These are phyloP conservation scores for Chlorella vulgaris DNA, from an alignment of 139 green algal genomes.

Conservation along the genomic window DNA sequence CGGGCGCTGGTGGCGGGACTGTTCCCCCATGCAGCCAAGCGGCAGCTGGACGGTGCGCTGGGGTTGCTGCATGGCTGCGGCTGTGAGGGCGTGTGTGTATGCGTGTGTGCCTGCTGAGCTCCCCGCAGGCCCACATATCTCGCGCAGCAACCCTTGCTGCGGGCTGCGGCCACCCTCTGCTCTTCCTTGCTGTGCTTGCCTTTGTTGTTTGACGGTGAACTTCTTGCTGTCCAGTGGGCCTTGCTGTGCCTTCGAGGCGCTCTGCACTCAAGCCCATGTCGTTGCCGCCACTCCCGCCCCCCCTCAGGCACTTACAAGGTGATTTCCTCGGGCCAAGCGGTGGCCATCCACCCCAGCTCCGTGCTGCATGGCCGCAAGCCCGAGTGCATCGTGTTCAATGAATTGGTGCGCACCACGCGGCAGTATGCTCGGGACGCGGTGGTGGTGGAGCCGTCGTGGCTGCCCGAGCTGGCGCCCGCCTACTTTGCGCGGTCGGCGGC, in stretches of 20 bases:
- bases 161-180: too few relatives aligned
- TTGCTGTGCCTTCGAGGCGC: too few relatives aligned
- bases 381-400: conserved; percentile 83
- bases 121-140: not conserved
- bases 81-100: too few relatives aligned
- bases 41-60: conserved; percentile 63
- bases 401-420: conserved; percentile 78
- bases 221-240: too few relatives aligned
- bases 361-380: conserved; percentile 68
- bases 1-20: conserved; percentile 72
- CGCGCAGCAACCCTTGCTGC: too few relatives aligned
- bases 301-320: conserved; percentile 72
- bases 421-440: conserved; percentile 74
- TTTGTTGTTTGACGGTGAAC: too few relatives aligned
- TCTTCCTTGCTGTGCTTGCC: too few relatives aligned
- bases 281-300: not conserved
- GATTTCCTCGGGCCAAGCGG: conserved; percentile 67
- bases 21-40: conserved; percentile 79
- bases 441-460: conserved; percentile 73
- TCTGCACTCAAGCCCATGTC: too few relatives aligned
- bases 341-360: conserved; percentile 85
- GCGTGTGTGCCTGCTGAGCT: not conserved
- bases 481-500: conserved; percentile 61
- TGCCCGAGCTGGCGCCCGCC: conserved; percentile 77
- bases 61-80: too few relatives aligned